Evolutionary conservation across 2,329 filamentous ascomycete genomes (phyloP), one percentile per base, ranked within the genome.

Genomic region (Stagonosporopsis vannaccii): DNA sequence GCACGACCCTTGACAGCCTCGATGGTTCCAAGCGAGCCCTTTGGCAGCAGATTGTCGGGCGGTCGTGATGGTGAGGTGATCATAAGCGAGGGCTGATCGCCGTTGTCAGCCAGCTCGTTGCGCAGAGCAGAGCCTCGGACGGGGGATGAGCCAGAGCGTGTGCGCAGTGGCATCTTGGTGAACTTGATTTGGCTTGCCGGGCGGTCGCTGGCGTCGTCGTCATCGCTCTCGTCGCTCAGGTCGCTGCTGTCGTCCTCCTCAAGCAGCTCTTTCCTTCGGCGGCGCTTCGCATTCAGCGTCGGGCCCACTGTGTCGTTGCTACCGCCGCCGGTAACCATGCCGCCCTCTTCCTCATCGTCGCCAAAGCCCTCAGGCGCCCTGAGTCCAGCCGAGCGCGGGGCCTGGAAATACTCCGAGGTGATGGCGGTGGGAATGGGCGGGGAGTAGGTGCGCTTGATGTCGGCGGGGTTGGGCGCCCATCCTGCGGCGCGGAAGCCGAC

Each of bases 101-200:
- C 76, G 56, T 84, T 65, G 23, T 73, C 72, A 25, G 65, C 59
- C 13, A 75, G 86, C 15, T 87, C 87, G 13, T 84, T 85, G 63
- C 91, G 88, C 32, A 75, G 52, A 19, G 70, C 65, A 12, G 73
- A 75, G 33, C 72, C 72, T 20, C 64, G 73, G 33, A 90, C 87
- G 3, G 94, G 94, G 43, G 94, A 97, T 0, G 93, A 97, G 11
- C 91, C 94, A 23, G 93, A 91, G 52, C 94, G 87, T 63, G 87
- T 87, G 26, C 93, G 86, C 39, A 97, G 84, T 1, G 95, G 94
- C 91, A 97, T 94, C 78, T 98, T 98, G 44, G 90, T 87, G 76
- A 99, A 99, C 71, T 94, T 93, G 74, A 98, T 97, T 74, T 96
- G 91, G 72, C 96, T 91, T 2, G 90, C 89, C 40, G 90, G 89